Evolutionary conservation across 352 stramenopile genomes (phyloP), one percentile per base, ranked within the genome.

Genomic region (Pythium insidiosum): DNA sequence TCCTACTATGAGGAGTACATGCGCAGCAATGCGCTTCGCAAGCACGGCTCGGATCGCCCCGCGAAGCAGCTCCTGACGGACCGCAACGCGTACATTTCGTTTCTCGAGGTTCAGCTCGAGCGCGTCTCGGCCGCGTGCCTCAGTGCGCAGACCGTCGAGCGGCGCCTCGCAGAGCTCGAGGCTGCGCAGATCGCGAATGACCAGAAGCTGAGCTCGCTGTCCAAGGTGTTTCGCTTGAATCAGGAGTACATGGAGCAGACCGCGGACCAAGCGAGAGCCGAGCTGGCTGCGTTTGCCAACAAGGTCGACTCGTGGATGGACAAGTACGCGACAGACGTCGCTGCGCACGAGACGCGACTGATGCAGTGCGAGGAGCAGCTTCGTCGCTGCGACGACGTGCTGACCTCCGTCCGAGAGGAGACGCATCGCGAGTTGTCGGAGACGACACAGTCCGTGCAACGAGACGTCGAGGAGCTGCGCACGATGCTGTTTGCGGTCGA

Each of bases 1-100:
- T 90, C 77, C 38, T 90, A 90, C 61, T 90, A 84, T 39, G 66
- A 86, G 22, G 74, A 85, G 50, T 90, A 88, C 58, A 88, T 90
- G 74, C 74, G 77, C 43, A 75, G 60, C 40, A 88, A 65, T 21
- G 77, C 77, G 26, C 53, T 85, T 54, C 64, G 78, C 35, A 86
- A 88, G 46, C 73, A 86, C 48, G 67, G 56, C 21, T 57, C 63
- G 9, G 68, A 73, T 23, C 48, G 51, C 38, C 73, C 72, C 43
- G 52, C 76, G 4, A 83, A 88, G 58, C 72, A 86, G 39, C 59
- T 94, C 26, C 57, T 94, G 29, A 94, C 80, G 2, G 83, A 94
- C 57, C 75, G 83, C 25, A 75, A 63, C 35, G 82, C 82, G 30
- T 94, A 94, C 66, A 84, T 92, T 23, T 90, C 76, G 6, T 94